Conservation (phyloP, 331 rosid species). For the Malus hybrid region DNA sequence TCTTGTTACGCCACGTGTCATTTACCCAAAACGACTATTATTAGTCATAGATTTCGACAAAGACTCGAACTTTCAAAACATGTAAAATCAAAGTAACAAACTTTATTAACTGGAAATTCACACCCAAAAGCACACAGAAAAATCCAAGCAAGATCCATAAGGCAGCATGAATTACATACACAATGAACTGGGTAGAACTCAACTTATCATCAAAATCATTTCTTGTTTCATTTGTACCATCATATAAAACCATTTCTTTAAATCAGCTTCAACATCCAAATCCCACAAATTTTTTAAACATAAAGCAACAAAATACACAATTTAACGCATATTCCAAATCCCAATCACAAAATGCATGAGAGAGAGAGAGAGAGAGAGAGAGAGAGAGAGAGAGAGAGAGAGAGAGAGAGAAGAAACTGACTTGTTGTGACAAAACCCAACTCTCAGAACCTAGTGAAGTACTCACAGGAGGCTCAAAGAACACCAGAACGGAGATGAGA, state of each 20-base stretch:
- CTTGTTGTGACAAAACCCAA: conserved; percentile 39
- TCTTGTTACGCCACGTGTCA: no score
- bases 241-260: background rate
- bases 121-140: background rate
- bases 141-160: conserved; percentile 37
- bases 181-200: conserved; percentile 12
- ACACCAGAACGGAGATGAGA: conserved; percentile 29
- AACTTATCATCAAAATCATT: conserved; percentile 1
- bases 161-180: conserved; percentile 10
- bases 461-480: conserved; percentile 21
- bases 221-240: background rate
- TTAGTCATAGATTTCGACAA: background rate
- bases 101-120: background rate
- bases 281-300: conserved; percentile 13
- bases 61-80: conserved; percentile 7
- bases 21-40: no score
- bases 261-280: conserved; percentile 19
- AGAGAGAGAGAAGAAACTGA: conserved; percentile 17
- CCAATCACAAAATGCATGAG: background rate
- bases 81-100: conserved; percentile 9
- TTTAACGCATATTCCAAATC: conserved; percentile 6
- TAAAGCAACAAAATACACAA: conserved; percentile 2
- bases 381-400: background rate
- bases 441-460: conserved; percentile 33
- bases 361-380: background rate